Base-by-base conservation (phyloP, 768 basidiomycete species). In the Pulveroboletus sp. region DNA sequence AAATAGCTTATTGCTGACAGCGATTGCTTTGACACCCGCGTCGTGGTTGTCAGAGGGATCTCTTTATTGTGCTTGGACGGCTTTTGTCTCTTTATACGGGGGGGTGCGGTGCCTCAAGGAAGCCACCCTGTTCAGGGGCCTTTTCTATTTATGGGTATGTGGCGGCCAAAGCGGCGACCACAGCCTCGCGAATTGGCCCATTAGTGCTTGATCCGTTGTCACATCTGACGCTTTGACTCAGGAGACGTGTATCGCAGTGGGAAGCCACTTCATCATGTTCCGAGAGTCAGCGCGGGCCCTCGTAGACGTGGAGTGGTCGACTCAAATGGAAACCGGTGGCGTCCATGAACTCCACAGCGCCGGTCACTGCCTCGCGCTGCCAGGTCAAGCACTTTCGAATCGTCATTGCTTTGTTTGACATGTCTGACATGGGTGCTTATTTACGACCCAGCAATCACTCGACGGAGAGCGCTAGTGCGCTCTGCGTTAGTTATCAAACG, bases 81-180 rank as follows among this genome's bases (percentile, higher is more conserved):
- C 55, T 49, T 26, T 64, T 59, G 53, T 49, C 35, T 46, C 55
- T 56, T 66, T 68, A 58, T 64, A 53, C 26, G 21, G 17, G 21
- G 21, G 15, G 11, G 35, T 26, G 12, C 3, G 24, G 27, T n/a
- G 8, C 44, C 52, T 50, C 59, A 28, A 50, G 52, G 60, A 31
- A 24, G 45, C 49, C 52, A 39, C 47, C 49, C 38, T n/a, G 31
- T 12, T 54, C 62, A 63, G 62, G 62, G 60, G 63, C 24, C 21
- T 21, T 2, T 54, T 39, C 63, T 50, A 53, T 58, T 60, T 69
- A 39, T 46, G 55, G 54, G 12, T 10, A 49, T 21, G 48, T 62
- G 54, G 54, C 44, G 54, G 51, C 17, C 26, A 17, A 52, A 46
- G 45, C 24, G 44, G 57, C 40, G 33, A 14, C 4, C 33, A 14